Base-by-base conservation (phyloP, 768 basidiomycete genomes). In the Lentinula sp. region DNA sequence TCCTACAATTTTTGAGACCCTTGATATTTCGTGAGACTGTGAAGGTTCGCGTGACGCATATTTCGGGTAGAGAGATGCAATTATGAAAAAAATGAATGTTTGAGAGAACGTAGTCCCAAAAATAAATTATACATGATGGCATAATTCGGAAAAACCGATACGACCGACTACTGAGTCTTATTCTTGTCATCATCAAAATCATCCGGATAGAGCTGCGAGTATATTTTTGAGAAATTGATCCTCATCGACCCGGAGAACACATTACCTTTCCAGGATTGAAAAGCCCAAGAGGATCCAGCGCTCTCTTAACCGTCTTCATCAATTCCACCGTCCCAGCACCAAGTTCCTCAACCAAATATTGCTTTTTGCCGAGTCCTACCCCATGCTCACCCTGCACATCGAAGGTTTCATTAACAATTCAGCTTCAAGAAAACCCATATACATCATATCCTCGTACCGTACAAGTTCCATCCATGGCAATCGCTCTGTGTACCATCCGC, bases 221-320 rank as follows among this genome's bases (percentile, higher is more conserved):
- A 34, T n/a, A 15, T 50, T 13, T 34, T 13, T 15, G 18, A 34
- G 32, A 49, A 40, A 16, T 34, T 39, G 21, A 37, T 15, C 39
- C 13, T 11, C n/a, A 16, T 45, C 1, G 48, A 37, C 11, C 28
- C 13, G 34, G 39, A 32, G 46, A 6, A 4, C 11, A 40, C 9
- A 13, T 59, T 40, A 85, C 87, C 83, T 94, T 94, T 61, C 89
- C 92, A 7, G 93, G 93, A 69, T 95, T 94, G 64, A 94, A 85
- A 48, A 95, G 70, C 32, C 84, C 83, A 32, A 86, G 70, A 0
- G 93, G 93, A 68, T 94, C 93, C 8, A 93, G 70, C 0, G 84
- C 77, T 59, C 74, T 72, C 71, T 96, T 96, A 66, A 96, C 83
- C 13, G 78, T 80, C 73, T 88, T 87, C 93, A 96, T 95, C 18